Conservation (phyloP, 306 rosid genomes). For the Trichosanthes truncata region DNA sequence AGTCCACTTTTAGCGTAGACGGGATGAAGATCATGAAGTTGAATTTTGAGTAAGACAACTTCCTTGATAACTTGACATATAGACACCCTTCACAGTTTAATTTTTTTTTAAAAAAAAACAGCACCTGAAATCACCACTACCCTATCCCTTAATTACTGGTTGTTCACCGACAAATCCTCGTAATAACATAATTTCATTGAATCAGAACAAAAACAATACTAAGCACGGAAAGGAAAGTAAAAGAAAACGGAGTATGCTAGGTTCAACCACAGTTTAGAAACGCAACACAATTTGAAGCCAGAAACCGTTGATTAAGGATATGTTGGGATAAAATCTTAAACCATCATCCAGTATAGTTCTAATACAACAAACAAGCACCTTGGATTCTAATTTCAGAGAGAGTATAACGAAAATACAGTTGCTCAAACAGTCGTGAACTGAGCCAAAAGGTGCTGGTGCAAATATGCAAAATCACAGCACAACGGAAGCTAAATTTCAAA, state of each 20-base stretch:
- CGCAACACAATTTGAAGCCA: background rate
- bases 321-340: background rate
- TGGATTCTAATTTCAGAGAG: background rate
- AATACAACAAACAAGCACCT: background rate
- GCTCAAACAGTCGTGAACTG: background rate
- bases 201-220: no score
- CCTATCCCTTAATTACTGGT: background rate
- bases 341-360: background rate
- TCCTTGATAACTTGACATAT: background rate
- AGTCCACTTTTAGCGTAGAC: background rate
- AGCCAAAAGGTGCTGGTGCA: background rate
- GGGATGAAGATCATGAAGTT: background rate
- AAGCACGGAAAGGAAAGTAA: background rate
- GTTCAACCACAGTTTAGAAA: background rate
- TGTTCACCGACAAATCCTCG: background rate
- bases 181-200: background rate
- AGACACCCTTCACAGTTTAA: background rate
- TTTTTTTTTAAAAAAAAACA: background rate
- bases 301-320: background rate
- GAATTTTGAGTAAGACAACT: background rate
- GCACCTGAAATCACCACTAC: background rate
- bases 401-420: background rate
- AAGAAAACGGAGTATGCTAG: background rate
- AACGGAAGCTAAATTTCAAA: background rate
- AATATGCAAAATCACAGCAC: background rate